A percentile compares a stretch with the other conserved stretches of the same genome.
These are phyloP conservation scores for Ulvella scutata DNA, from an alignment of 139 green algal genomes.

Conservation along the genomic window DNA sequence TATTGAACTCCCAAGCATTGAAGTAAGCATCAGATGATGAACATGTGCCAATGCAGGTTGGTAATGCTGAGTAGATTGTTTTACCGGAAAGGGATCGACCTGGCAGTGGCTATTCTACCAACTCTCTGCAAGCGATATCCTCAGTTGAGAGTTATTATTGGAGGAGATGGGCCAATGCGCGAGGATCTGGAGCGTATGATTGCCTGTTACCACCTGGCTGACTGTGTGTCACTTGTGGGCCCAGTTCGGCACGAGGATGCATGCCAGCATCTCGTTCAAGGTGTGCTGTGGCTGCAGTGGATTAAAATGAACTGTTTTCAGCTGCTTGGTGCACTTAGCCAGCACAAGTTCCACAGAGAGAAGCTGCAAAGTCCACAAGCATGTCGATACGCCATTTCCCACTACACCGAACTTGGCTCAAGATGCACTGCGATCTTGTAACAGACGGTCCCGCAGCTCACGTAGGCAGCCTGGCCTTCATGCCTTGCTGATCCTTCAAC, in stretches of 20 bases:
- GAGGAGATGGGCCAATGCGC: slow-evolving; percentile 80
- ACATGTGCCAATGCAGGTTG: slow-evolving; percentile 38
- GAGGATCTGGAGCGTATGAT: slow-evolving; percentile 62
- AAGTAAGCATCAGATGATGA: too few relatives aligned
- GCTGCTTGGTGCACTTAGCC: too few relatives aligned
- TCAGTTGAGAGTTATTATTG: slow-evolving; percentile 55
- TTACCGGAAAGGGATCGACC: slow-evolving; percentile 94
- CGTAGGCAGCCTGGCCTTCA: too few relatives aligned
- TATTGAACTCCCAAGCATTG: too few relatives aligned
- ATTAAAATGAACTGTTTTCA: too few relatives aligned
- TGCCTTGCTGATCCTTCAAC: too few relatives aligned
- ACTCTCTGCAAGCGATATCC: slow-evolving; percentile 44
- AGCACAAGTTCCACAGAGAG: too few relatives aligned
- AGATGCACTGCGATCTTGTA: too few relatives aligned
- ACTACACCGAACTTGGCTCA: too few relatives aligned
- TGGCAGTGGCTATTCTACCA: slow-evolving; percentile 74
- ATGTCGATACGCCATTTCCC: too few relatives aligned
- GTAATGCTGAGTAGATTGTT: slow-evolving; percentile 76
- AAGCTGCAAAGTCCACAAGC: too few relatives aligned
- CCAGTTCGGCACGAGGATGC: slow-evolving; percentile 48
- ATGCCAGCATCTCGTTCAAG: slow-evolving; percentile 26
- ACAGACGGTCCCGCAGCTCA: too few relatives aligned
- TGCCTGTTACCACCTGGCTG: slow-evolving; percentile 30
- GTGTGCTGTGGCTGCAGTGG: neutral
- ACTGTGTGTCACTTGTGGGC: slow-evolving; percentile 61